Evolutionary conservation across 495 filamentous ascomycete genomes (phyloP), one percentile per base, ranked within the genome.

Genomic region (Podospora conica): DNA sequence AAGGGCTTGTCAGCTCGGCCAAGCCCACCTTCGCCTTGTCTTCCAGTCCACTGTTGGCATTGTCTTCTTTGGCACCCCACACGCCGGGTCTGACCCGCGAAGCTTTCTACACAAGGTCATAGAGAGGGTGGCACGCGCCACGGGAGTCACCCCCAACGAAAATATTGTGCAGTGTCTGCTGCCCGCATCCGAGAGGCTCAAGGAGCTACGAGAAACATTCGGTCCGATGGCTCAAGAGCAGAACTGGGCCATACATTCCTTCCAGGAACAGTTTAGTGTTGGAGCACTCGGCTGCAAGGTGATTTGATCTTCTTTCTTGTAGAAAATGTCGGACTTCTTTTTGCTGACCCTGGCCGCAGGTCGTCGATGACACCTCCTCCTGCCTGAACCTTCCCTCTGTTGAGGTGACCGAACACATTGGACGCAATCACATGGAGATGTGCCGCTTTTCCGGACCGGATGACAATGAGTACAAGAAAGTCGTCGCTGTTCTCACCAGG

Each of bases 61-160:
- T 12, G 57, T 81, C 10, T 81, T 80, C 40, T 78, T 80, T 48
- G 77, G 78, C 10, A 80, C 78, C 3, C 78, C 77, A 22, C 77
- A 81, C 48, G 63, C 65, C 29, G 75, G 78, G 18, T 68, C 68
- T 8, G 69, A 73, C 27, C 70, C 74, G 20, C 70, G 73, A 8
- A 11, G 55, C 29, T 25, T 58, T 23, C 63, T 66, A 9, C 67
- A 54, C 6, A 58, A 25, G 12, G 55, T 48, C 58, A 57, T 53
- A 58, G 64, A 67, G 63, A 69, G 23, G 9, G n/a, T 68, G 3
- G 29, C 66, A 11, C 68, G 67, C 31, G 67, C 58, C 20, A 9
- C 59, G 18, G 69, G 74, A 8, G 65, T 75, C 68, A 58, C 66
- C 67, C 63, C 61, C 20, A 65, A 70, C 21, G 25, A 70, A 40